phyloP scores from a whole-genome alignment of 257 asterid species.

The Solanum rostratum region DNA sequence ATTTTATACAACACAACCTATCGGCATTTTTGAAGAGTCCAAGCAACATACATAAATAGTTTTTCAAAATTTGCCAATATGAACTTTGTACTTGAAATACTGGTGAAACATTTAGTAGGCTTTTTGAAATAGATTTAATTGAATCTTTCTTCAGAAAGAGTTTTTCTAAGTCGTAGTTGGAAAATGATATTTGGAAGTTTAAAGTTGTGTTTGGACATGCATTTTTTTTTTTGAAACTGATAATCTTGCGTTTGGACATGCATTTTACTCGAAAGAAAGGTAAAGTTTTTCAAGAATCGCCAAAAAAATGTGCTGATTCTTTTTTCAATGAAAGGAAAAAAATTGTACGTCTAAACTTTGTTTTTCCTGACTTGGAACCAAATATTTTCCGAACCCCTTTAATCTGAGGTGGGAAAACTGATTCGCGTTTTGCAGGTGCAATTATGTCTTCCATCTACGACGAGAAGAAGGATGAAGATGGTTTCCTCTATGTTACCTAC shows the following conservation, averaged over 20 bases:
- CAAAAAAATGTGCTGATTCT: background rate
- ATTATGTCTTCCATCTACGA: constrained; percentile 18
- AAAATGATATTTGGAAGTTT: background rate
- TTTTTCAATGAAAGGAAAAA: background rate
- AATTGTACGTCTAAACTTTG: background rate
- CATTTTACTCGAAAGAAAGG: background rate
- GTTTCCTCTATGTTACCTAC: constrained; percentile 21
- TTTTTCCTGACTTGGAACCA: background rate
- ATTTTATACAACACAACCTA: background rate
- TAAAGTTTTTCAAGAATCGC: background rate
- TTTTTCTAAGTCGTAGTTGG: no score
- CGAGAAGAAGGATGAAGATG: constrained; percentile 19
- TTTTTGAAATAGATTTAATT: background rate
- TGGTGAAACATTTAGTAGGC: background rate
- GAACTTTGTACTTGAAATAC: background rate
- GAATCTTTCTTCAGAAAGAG: background rate
- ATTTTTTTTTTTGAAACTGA: no score
- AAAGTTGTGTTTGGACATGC: background rate
- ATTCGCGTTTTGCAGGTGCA: constrained; percentile 1
- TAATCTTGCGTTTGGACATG: no score
- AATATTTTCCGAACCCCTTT: background rate
- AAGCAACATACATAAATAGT: no score
- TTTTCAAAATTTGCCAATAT: background rate
- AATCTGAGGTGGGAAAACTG: background rate
- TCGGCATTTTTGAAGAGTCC: background rate